Evolutionary conservation across 257 asterid genomes (phyloP).

Genomic region (Plantago elongata): DNA sequence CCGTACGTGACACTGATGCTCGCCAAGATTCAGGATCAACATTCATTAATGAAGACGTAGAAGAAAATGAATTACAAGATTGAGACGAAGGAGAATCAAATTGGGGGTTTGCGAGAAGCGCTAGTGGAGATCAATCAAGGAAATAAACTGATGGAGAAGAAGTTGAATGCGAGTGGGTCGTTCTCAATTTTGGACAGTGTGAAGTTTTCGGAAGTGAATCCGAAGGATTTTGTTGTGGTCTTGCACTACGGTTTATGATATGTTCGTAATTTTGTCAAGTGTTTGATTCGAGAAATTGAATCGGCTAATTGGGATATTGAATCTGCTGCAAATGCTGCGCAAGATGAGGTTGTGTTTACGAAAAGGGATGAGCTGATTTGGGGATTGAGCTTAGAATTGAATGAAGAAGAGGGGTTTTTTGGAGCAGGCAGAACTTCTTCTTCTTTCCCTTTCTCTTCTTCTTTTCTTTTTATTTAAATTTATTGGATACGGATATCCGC

Average conservation of each 20-base stretch:
- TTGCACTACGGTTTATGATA: constrained; percentile 67
- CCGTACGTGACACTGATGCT: constrained; percentile 88
- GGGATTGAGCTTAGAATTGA: too few relatives aligned
- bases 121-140: constrained; percentile 25
- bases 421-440: too few relatives aligned
- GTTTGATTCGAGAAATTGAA: constrained; percentile 69
- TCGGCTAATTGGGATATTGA: constrained; percentile 81
- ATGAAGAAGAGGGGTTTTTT: too few relatives aligned
- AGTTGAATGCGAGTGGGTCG: constrained; percentile 70
- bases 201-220: constrained; percentile 38
- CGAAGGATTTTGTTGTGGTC: constrained; percentile 60
- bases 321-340: constrained; percentile 63
- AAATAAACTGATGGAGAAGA: constrained; percentile 57
- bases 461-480: too few relatives aligned
- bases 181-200: constrained; percentile 71
- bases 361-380: too few relatives aligned
- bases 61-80: constrained; percentile 80
- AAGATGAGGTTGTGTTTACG: constrained; percentile 37
- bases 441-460: too few relatives aligned
- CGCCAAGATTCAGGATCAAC: constrained; percentile 94
- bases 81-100: constrained; percentile 39
- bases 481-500: too few relatives aligned
- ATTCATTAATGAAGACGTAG: constrained; percentile 89
- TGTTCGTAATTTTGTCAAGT: constrained; percentile 56
- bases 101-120: constrained; percentile 25